Conservation (phyloP, 169 alveolate species). For the Eimeria sp. region DNA sequence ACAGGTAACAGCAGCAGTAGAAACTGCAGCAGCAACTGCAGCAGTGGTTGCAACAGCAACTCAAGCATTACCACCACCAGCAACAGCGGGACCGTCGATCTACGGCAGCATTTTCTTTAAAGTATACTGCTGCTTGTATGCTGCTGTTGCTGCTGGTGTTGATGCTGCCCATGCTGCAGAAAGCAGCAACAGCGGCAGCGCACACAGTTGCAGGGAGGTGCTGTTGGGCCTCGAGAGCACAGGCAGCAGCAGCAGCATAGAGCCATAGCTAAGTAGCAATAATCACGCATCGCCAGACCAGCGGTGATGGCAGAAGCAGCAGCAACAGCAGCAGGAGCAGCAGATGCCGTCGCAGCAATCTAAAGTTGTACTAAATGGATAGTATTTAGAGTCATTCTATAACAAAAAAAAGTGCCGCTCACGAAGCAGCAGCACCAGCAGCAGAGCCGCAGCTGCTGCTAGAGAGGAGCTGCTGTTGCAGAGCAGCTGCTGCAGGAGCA, state of each 20-base stretch:
- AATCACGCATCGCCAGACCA: neutral
- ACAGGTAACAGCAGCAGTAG: neutral
- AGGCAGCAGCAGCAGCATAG: no score
- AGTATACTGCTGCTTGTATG: no score
- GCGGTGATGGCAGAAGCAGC: neutral
- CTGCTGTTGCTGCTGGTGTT: no score
- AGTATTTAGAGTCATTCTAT: neutral
- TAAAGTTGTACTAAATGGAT: neutral
- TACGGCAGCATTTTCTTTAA: no score
- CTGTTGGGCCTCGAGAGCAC: neutral
- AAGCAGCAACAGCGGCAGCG: neutral
- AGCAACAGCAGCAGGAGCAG: constrained; percentile 26
- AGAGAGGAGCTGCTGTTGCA: neutral
- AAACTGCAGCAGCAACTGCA: no score
- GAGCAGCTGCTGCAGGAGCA: constrained; percentile 18
- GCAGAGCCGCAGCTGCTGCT: constrained; percentile 15
- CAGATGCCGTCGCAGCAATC: neutral
- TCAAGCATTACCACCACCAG: no score
- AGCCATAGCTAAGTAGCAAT: neutral
- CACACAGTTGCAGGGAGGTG: neutral
- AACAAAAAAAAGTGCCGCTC: neutral
- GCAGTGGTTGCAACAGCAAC: no score
- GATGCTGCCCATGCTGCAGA: no score
- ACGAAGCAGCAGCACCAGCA: neutral
- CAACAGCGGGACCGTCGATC: no score